Conservation (phyloP, 768 basidiomycete genomes). For the Dacryopinax spathularia region DNA sequence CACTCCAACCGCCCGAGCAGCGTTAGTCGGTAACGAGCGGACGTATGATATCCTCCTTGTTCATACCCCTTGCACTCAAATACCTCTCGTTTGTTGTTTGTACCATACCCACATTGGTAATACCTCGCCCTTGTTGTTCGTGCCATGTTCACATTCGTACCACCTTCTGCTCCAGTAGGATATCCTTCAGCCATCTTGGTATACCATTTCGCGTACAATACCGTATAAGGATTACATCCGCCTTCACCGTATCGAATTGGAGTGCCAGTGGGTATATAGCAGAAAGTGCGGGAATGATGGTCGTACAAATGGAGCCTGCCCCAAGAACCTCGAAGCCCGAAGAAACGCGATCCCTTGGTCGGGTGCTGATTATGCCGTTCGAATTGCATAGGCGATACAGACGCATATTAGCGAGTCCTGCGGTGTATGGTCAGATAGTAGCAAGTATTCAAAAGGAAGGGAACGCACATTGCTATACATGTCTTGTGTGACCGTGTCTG, state of each 20-base stretch:
- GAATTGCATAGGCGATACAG: slow-evolving; percentile 47
- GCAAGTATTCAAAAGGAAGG: slow-evolving; percentile 6
- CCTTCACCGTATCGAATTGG: too few species aligned
- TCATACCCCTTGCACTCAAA: too few species aligned
- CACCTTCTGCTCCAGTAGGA: too few species aligned
- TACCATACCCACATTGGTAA: not conserved
- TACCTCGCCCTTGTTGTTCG: not conserved
- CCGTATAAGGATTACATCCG: too few species aligned
- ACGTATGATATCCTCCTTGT: not conserved
- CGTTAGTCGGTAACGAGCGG: not conserved
- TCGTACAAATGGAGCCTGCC: not conserved
- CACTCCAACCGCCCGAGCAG: not conserved
- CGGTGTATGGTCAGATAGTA: slow-evolving; percentile 6
- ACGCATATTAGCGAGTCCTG: slow-evolving; percentile 62
- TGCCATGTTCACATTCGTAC: not conserved
- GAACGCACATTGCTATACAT: slow-evolving; percentile 58
- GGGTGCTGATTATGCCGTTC: slow-evolving; percentile 22
- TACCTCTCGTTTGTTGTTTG: too few species aligned
- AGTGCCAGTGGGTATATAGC: not conserved
- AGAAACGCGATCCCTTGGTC: not conserved
- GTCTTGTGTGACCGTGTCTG: slow-evolving; percentile 63
- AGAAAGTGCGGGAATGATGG: slow-evolving; percentile 1
- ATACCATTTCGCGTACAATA: too few species aligned
- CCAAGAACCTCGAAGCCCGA: not conserved
- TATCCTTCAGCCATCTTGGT: too few species aligned